Evolutionary conservation across 768 basidiomycete genomes (phyloP), one percentile per base, ranked within the genome.

Genomic region (Calocera cornea): DNA sequence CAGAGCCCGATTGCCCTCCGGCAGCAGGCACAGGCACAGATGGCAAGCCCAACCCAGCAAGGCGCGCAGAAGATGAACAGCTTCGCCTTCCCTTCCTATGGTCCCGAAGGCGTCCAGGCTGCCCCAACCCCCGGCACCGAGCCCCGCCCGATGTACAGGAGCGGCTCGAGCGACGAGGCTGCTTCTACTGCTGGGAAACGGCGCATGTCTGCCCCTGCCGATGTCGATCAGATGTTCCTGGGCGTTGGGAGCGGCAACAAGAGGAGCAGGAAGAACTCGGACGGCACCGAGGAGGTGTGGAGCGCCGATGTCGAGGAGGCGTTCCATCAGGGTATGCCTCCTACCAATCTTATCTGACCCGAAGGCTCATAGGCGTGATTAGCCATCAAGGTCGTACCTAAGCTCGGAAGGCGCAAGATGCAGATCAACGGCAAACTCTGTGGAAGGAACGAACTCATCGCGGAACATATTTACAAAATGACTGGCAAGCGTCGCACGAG

Each of bases 381-480:
- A 72, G 74, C 73, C 0, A 66, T 75, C 14, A 49, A 40, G 0
- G 63, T 74, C 29, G 54, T 75, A 0, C 74, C 74, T 16, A 70
- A 70, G 24, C 69, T 75, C 33, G 76, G 75, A 2, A 63, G 76
- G 22, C 72, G 71, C 41, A 76, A 78, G 68, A 64, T 77, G 36
- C 31, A 73, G 16, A 68, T 78, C 66, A 71, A 76, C 41, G 72
- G 73, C 60, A 76, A 75, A 68, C 68, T 74, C 0, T 75, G 74
- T 54, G 77, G 77, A 0, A 71, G 77, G 1, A 78, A 78, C 71
- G 77, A 78, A 68, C 71, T 77, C 47, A 76, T 78, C 65, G 74
- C 72, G 34, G 71, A 74, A 34, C 74, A 75, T 69, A 74, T 78
- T 41, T 64, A 67, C 1, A 69, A 75, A 17, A 68, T 69, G 38